These are phyloP conservation scores for Fusarium guadeloupense DNA, from an alignment of 2,329 filamentous ascomycete genomes.

Conservation along the genomic window DNA sequence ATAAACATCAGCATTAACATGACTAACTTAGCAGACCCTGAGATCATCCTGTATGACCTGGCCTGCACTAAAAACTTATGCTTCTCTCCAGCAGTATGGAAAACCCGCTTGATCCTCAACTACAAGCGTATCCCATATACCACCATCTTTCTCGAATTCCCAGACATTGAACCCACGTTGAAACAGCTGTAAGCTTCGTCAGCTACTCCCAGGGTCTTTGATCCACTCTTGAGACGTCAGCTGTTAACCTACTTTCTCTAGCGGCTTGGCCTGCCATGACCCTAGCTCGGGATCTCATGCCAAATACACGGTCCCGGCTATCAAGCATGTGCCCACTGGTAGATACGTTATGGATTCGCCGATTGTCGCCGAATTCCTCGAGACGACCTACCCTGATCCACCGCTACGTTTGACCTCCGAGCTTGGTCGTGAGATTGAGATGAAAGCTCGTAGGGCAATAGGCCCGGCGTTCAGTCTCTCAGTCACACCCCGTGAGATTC, in stretches of 20 bases:
- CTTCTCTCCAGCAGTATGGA: constrained; percentile 18
- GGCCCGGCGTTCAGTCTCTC: constrained; percentile 1
- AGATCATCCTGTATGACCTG: constrained; percentile 8
- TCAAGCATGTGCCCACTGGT: background rate
- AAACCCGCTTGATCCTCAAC: constrained; percentile 15
- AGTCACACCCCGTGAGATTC: background rate
- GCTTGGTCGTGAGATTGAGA: background rate
- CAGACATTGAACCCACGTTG: constrained; percentile 3
- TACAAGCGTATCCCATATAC: constrained; percentile 9
- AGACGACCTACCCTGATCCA: background rate
- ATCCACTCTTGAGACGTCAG: background rate
- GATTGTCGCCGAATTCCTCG: constrained; percentile 6
- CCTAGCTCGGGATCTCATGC: background rate
- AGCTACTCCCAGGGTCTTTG: rapidly evolving
- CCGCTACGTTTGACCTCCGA: background rate
- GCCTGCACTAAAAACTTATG: constrained; percentile 10
- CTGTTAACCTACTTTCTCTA: background rate
- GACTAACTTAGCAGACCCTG: background rate
- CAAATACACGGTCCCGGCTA: constrained; percentile 8
- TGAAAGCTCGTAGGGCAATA: background rate
- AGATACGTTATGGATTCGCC: constrained; percentile 8
- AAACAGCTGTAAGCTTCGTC: background rate
- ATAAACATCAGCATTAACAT: background rate
- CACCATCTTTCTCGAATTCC: constrained; percentile 13
- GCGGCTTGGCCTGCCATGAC: background rate